Evolutionary conservation across 495 filamentous ascomycete species (phyloP).

Genomic region (Aspergillus cristatus): DNA sequence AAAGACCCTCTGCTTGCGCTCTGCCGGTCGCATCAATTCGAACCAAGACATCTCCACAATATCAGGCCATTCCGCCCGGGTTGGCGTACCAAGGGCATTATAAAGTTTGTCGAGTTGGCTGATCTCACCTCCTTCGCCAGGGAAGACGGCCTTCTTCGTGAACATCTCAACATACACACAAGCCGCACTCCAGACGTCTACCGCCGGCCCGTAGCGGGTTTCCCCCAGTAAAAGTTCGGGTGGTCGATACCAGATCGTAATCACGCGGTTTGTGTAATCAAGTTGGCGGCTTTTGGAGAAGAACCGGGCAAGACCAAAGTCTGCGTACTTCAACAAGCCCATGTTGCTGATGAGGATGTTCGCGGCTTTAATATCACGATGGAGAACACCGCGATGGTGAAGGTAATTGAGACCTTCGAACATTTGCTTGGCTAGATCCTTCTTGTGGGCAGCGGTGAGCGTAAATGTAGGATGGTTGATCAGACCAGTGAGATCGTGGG

Average conservation of each 20-base stretch:
- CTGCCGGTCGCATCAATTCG: constrained; percentile 70
- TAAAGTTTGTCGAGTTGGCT: constrained; percentile 96
- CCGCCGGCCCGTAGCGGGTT: constrained; percentile 86
- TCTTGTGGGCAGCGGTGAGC: constrained; percentile 79
- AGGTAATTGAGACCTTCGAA: constrained; percentile 94
- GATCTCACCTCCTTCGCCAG: constrained; percentile 88
- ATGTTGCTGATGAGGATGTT: constrained; percentile 90
- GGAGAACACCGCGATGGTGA: constrained; percentile 84
- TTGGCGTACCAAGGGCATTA: constrained; percentile 84
- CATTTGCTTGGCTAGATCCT: constrained; percentile 86
- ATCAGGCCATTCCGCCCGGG: constrained; percentile 72
- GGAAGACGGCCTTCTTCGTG: constrained; percentile 88
- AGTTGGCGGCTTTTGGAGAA: constrained; percentile 85
- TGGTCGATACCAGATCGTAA: constrained; percentile 91
- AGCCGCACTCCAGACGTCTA: constrained; percentile 96
- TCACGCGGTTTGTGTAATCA: constrained; percentile 98
- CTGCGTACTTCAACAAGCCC: constrained; percentile 84
- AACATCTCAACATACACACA: constrained; percentile 98
- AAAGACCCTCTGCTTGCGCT: constrained; percentile 69
- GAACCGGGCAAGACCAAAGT: constrained; percentile 96
- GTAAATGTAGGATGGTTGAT: constrained; percentile 93
- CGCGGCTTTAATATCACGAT: constrained; percentile 90
- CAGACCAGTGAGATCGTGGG: constrained; percentile 80
- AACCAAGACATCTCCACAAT: constrained; percentile 94
- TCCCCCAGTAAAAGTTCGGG: constrained; percentile 91